Evolutionary conservation across 257 asterid species (phyloP).

Genomic region (Ilex aquifolium): DNA sequence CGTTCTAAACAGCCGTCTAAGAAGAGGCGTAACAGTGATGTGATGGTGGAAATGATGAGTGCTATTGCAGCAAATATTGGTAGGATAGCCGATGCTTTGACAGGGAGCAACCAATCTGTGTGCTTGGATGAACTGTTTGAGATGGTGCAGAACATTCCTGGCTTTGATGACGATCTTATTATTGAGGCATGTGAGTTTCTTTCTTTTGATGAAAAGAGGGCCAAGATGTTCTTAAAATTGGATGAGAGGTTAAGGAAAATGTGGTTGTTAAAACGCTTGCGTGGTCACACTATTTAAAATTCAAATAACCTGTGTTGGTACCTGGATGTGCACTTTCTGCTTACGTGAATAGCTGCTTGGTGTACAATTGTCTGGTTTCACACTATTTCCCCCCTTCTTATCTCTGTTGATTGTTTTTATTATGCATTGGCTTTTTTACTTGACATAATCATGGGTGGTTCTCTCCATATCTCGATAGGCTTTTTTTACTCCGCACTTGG

Average conservation of each 20-base stretch:
- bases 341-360: too few species aligned
- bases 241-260: background rate
- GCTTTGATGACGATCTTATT: background rate
- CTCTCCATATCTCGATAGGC: too few species aligned
- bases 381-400: too few species aligned
- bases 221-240: slow-evolving; percentile 1
- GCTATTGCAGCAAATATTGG: background rate
- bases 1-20: background rate
- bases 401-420: too few species aligned
- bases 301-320: too few species aligned
- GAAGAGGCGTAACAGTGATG: background rate
- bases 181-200: slow-evolving; percentile 1
- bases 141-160: background rate
- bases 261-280: background rate
- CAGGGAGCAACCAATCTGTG: background rate
- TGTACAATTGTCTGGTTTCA: too few species aligned
- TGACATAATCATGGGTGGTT: too few species aligned
- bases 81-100: slow-evolving; percentile 1
- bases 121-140: slow-evolving; percentile 3
- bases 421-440: too few species aligned
- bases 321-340: too few species aligned
- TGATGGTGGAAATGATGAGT: background rate
- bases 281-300: background rate
- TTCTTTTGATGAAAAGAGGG: background rate
- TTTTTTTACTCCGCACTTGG: too few species aligned